Percentiles rank a stretch among this genome's conserved stretches.
These are phyloP conservation scores for Aspergillus nidulans DNA, from an alignment of 495 filamentous ascomycete species.

Conservation along the genomic window DNA sequence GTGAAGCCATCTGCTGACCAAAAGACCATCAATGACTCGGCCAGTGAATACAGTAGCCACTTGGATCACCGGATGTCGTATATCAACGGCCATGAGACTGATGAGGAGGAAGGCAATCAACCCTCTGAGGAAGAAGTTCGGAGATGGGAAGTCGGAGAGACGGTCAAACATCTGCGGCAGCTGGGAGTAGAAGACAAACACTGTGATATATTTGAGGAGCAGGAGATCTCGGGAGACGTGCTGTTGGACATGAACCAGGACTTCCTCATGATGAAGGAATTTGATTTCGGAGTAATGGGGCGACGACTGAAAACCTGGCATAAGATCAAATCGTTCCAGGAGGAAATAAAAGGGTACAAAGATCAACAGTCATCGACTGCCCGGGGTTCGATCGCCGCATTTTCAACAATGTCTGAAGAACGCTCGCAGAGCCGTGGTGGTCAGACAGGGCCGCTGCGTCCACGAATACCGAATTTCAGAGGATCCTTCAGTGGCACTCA, in stretches of 20 bases:
- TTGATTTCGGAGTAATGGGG: constrained; percentile 89
- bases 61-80: constrained; percentile 75
- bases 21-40: constrained; percentile 68
- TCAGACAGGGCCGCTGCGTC: constrained; percentile 48
- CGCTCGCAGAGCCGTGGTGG: constrained; percentile 33
- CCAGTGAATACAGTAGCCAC: constrained; percentile 83
- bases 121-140: constrained; percentile 63
- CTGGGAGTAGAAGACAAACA: constrained; percentile 76
- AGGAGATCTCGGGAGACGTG: constrained; percentile 94
- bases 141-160: constrained; percentile 69
- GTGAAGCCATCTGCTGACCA: constrained; percentile 42
- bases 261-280: constrained; percentile 88
- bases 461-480: constrained; percentile 54
- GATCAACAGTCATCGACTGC: constrained; percentile 17
- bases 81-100: constrained; percentile 83
- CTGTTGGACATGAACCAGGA: constrained; percentile 92
- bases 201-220: constrained; percentile 89
- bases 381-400: constrained; percentile 29
- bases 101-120: constrained; percentile 58
- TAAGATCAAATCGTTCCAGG: constrained; percentile 82
- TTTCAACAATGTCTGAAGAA: constrained; percentile 36
- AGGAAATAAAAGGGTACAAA: constrained; percentile 59
- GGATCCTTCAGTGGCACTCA: constrained; percentile 26
- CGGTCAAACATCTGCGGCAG: constrained; percentile 79
- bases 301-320: constrained; percentile 90